Base-by-base conservation (phyloP, 164 flowering plant genomes). In the Nelumbo lutea region DNA sequence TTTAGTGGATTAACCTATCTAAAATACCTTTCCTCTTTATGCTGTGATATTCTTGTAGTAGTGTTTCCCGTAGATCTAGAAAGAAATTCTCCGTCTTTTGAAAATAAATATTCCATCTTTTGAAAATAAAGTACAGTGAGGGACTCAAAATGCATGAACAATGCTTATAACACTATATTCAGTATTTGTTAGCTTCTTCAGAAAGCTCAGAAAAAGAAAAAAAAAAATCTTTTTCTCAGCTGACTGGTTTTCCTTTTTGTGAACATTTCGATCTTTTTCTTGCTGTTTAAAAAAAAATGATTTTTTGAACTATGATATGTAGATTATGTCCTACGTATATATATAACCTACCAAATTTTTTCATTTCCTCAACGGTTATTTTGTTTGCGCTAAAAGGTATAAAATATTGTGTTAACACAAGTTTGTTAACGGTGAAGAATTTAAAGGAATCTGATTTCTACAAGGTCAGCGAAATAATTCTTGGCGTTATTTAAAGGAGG, bases 281-380 rank as follows among this genome's bases (percentile, higher is more conserved):
- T 64, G 27, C 42, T 38, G 53, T 1, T 8, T 5, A 27, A 7
- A 4, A 48, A 27, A 9, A 1, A 47, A 2, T 4, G 46, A 2
- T 9, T 6, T 8, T 5, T 48, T 27, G 27, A 27, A 27, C 27
- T 27, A 3, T n/a, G 15, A 46, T 6, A 3, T 9, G 9, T 64
- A 9, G 10, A 15, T 42, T 9, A 9, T 15, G n/a, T 56, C 55
- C 6, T 53, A 42, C 48, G 43, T 57, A 46, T 59, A 57, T 67
- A 42, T 59, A 4, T 39, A 27, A 68, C 64, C 70, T 46, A 59
- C 53, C 63, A 38, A 58, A 1, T 66, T 38, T 11, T n/a, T 55
- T 53, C 5, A 27, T 47, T 42, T 5, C 2, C 62, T 39, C 9
- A 50, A 50, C 48, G 4, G 7, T 43, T 53, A 41, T 4, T 44